Percentiles rank a stretch among this genome's conserved stretches.
Conservation (phyloP, 208 protist species). For the Trypanosoma avium region DNA sequence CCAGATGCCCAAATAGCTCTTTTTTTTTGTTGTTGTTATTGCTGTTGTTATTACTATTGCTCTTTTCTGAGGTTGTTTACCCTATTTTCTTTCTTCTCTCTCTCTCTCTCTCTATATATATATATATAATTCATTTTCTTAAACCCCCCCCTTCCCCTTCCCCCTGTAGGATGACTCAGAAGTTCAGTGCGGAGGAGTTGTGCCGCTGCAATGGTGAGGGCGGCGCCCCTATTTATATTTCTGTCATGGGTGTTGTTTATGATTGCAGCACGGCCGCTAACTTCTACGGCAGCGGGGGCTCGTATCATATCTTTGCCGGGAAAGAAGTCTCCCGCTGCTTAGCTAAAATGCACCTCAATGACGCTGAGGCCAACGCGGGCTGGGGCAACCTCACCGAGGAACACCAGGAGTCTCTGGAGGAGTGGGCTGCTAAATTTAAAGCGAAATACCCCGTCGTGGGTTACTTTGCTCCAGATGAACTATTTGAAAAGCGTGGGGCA, state of each 20-base stretch:
- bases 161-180: constrained; percentile 16
- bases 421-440: constrained; percentile 76
- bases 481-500: constrained; percentile 46
- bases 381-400: constrained; percentile 69
- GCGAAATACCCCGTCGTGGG: constrained; percentile 78
- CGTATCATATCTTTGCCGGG: constrained; percentile 81
- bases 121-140: no score
- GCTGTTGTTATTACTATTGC: no score
- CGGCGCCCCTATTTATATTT: constrained; percentile 64
- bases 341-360: constrained; percentile 82
- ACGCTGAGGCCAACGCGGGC: constrained; percentile 70
- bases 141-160: no score
- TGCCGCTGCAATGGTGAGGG: constrained; percentile 41
- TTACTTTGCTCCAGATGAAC: constrained; percentile 39
- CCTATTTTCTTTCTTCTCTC: no score
- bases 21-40: no score
- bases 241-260: constrained; percentile 78
- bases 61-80: no score
- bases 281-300: constrained; percentile 77
- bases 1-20: no score
- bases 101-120: not conserved
- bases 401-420: constrained; percentile 62
- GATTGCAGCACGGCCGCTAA: constrained; percentile 59
- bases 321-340: constrained; percentile 76
- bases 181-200: constrained; percentile 56